Percentiles rank a stretch among this genome's conserved stretches.
Evolutionary conservation across 2,329 filamentous ascomycete genomes (phyloP).

Genomic region (Exophiala dermatitidis): DNA sequence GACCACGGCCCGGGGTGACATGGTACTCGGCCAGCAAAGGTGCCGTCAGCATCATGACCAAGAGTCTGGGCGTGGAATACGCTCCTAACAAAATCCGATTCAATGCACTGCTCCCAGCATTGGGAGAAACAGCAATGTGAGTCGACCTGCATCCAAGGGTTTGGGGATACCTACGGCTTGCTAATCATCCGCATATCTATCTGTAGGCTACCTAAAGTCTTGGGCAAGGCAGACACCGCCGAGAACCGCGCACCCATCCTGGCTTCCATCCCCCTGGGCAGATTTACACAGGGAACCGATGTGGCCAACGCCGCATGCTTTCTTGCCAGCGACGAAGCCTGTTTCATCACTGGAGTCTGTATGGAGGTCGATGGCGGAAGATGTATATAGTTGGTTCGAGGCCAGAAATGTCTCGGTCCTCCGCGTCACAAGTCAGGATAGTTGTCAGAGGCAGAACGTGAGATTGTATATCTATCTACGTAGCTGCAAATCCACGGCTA

Average conservation of each 20-base stretch:
- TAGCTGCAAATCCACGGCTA: too few species aligned
- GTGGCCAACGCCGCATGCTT: slow-evolving; percentile 65
- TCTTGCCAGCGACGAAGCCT: slow-evolving; percentile 62
- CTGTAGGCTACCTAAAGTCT: slow-evolving; percentile 20
- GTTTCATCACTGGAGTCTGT: slow-evolving; percentile 50
- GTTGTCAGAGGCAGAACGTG: too few species aligned
- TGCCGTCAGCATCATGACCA: slow-evolving; percentile 56
- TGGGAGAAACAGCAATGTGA: slow-evolving; percentile 57
- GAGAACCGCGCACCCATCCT: slow-evolving; percentile 40
- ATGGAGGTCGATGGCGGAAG: too few species aligned
- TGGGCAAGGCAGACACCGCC: slow-evolving; percentile 38
- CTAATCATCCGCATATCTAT: background rate
- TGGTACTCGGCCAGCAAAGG: slow-evolving; percentile 56
- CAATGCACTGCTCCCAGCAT: slow-evolving; percentile 62
- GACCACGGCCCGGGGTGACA: slow-evolving; percentile 17
- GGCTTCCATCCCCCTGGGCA: slow-evolving; percentile 38
- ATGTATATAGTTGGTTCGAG: too few species aligned
- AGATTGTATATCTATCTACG: too few species aligned
- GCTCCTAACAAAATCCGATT: slow-evolving; percentile 65
- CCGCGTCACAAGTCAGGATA: too few species aligned
- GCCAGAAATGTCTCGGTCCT: too few species aligned
- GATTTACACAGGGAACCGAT: slow-evolving; percentile 45
- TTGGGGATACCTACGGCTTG: background rate
- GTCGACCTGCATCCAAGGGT: slow-evolving; percentile 6
- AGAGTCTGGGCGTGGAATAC: slow-evolving; percentile 64